Evolutionary conservation across 106 monocot genomes (phyloP).

Genomic region (Ottelia alismoides): DNA sequence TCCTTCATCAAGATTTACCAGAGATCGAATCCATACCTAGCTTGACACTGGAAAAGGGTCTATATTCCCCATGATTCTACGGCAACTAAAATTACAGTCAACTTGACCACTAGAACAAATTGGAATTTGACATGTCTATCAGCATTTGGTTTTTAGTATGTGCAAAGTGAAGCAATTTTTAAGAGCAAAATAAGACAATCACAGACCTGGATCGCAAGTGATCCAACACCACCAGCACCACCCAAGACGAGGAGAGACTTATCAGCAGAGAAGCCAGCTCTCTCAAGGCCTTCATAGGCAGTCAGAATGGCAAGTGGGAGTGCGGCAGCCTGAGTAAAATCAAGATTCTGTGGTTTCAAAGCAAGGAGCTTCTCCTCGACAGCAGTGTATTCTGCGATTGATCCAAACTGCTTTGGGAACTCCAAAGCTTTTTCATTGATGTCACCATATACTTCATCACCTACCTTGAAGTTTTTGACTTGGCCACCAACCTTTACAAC

Average conservation of each 20-base stretch:
- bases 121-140: too few relatives aligned
- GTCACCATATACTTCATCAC: constrained; percentile 84
- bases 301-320: constrained; percentile 76
- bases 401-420: constrained; percentile 64
- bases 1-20: too few relatives aligned
- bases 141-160: too few relatives aligned
- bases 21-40: too few relatives aligned
- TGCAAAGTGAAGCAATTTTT: too few relatives aligned
- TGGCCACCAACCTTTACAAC: constrained; percentile 72
- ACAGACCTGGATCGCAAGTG: constrained; percentile 64
- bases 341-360: constrained; percentile 53
- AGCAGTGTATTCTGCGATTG: constrained; percentile 75
- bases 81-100: too few relatives aligned
- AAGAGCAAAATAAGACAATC: too few relatives aligned
- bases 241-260: constrained; percentile 80
- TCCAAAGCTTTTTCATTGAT: constrained; percentile 62
- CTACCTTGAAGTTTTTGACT: constrained; percentile 64
- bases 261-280: constrained; percentile 47
- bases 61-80: too few relatives aligned
- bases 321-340: constrained; percentile 55
- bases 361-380: constrained; percentile 78
- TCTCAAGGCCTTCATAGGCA: constrained; percentile 60
- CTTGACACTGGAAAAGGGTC: too few relatives aligned
- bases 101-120: too few relatives aligned
- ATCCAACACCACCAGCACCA: constrained; percentile 85